phyloP scores from a whole-genome alignment of 176 grass and related monocot species.

The Carex scoparia region DNA sequence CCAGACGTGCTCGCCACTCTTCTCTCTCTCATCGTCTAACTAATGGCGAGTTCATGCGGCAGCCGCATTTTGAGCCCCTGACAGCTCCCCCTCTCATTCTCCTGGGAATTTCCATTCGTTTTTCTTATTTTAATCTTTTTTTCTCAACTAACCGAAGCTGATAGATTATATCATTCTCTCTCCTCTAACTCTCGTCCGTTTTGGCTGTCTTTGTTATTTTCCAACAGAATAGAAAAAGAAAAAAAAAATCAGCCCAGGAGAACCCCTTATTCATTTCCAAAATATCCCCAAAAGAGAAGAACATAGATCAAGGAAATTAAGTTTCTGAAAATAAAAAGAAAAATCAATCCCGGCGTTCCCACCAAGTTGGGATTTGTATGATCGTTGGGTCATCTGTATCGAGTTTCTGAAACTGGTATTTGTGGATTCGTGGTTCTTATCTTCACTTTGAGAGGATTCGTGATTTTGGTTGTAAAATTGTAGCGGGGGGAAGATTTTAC shows the following conservation, averaged over 20 bases:
- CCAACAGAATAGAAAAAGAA: neutral
- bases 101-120: neutral
- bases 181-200: constrained; percentile 23
- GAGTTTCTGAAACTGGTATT: neutral
- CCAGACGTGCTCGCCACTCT: constrained; percentile 2
- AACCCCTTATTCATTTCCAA: neutral
- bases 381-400: neutral
- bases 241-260: neutral
- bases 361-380: constrained; percentile 9
- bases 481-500: neutral
- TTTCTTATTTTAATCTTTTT: neutral
- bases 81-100: neutral
- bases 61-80: constrained; percentile 18
- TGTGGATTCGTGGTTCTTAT: neutral
- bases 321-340: neutral
- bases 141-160: constrained; percentile 18
- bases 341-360: neutral
- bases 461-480: neutral
- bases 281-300: neutral
- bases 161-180: constrained; percentile 15
- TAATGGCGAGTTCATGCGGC: constrained; percentile 23
- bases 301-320: neutral
- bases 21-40: neutral
- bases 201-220: constrained; percentile 17
- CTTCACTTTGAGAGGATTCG: neutral